Conservation (phyloP, 176 grass and related monocot genomes). For the Triticum turgidum region DNA sequence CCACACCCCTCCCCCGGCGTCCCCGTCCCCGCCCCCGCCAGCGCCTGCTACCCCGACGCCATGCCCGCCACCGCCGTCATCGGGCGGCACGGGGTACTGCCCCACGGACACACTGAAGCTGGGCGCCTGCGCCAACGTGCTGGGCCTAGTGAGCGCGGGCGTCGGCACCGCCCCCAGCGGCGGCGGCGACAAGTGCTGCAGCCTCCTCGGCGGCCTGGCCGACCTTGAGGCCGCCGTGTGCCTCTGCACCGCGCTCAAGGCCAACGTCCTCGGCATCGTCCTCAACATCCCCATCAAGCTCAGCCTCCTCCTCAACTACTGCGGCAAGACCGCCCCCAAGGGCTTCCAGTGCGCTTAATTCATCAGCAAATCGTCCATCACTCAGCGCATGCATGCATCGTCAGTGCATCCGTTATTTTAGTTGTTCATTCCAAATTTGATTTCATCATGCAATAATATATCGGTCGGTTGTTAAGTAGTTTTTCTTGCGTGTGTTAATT, state of each 20-base stretch:
- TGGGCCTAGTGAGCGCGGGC: constrained; percentile 6
- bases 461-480: background rate
- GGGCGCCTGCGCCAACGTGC: constrained; percentile 47
- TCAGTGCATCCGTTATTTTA: background rate
- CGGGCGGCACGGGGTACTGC: background rate
- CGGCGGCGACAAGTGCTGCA: constrained; percentile 25
- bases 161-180: constrained; percentile 24
- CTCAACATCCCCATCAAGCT: constrained; percentile 55
- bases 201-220: constrained; percentile 39
- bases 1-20: background rate
- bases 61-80: background rate
- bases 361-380: background rate
- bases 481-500: background rate
- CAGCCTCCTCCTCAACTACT: constrained; percentile 62
- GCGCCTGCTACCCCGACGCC: background rate
- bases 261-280: constrained; percentile 57
- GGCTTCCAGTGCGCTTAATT: constrained; percentile 40
- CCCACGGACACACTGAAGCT: constrained; percentile 49
- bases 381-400: background rate
- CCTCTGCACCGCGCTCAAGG: constrained; percentile 63
- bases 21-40: constrained; percentile 11
- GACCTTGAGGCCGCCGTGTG: constrained; percentile 65
- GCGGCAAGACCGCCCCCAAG: constrained; percentile 40
- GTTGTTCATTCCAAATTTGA: background rate
- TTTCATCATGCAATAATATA: background rate